Evolutionary conservation across 2,329 filamentous ascomycete genomes (phyloP).

Genomic region (Xylaria polymorpha): DNA sequence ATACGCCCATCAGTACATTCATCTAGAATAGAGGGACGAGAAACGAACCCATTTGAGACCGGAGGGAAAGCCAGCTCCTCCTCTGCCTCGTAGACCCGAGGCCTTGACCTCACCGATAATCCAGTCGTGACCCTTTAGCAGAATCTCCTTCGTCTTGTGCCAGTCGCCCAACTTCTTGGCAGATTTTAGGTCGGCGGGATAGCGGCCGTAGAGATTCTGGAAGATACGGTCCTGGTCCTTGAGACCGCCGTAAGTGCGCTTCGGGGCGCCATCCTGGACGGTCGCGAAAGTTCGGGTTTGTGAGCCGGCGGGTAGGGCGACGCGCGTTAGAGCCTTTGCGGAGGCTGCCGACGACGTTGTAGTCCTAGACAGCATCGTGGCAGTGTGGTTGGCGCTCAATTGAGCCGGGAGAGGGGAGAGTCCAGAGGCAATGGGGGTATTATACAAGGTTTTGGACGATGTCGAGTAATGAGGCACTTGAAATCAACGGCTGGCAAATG

Average conservation of each 20-base stretch:
- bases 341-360: conserved; percentile 56
- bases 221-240: conserved; percentile 99
- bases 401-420: conserved; percentile 51
- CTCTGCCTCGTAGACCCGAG: conserved; percentile 93
- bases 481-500: conserved; percentile 45
- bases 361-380: conserved; percentile 58
- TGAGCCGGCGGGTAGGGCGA: conserved; percentile 52
- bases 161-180: conserved; percentile 99
- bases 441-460: conserved; percentile 44
- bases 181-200: conserved; percentile 89
- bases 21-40: background rate
- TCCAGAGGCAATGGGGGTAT: conserved; percentile 42
- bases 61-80: conserved; percentile 97
- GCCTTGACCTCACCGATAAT: conserved; percentile 98
- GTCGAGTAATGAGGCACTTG: conserved; percentile 49
- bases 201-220: conserved; percentile 96
- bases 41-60: conserved; percentile 93
- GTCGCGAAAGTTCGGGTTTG: conserved; percentile 81
- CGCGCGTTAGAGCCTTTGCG: conserved; percentile 55
- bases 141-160: conserved; percentile 99
- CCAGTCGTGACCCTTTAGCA: conserved; percentile 98
- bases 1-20: conserved; percentile 4
- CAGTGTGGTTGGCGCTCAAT: conserved; percentile 52
- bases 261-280: conserved; percentile 75
- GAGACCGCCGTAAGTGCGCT: conserved; percentile 84